phyloP scores from a whole-genome alignment of 208 protist species.

The Trypanosoma lewisi region DNA sequence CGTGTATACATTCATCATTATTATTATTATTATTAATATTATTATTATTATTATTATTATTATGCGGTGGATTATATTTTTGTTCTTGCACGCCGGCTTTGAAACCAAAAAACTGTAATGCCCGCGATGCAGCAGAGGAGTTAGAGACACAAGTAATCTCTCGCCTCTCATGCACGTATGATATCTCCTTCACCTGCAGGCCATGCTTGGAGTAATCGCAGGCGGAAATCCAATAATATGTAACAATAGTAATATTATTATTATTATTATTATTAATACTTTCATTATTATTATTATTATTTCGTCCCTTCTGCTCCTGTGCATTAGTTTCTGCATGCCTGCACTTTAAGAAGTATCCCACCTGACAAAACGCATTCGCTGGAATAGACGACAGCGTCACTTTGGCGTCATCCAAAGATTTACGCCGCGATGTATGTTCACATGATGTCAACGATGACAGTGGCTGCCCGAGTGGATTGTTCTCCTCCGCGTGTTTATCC shows the following conservation, averaged over 20 bases:
- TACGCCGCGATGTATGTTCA: background rate
- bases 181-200: conserved; percentile 18
- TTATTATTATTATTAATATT: too few species aligned
- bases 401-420: background rate
- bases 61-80: background rate
- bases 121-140: too few species aligned
- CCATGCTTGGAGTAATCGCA: conserved; percentile 17
- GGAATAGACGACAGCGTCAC: background rate
- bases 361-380: conserved; percentile 19
- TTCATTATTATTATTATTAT: too few species aligned
- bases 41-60: too few species aligned
- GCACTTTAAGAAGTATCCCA: conserved; percentile 13
- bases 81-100: background rate
- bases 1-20: too few species aligned
- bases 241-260: conserved; percentile 1
- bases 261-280: conserved; percentile 1
- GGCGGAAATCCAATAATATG: conserved; percentile 20
- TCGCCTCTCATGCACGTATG: background rate
- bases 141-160: too few species aligned
- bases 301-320: background rate
- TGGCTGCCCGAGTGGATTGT: background rate
- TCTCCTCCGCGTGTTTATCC: background rate
- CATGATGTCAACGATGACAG: background rate
- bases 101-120: too few species aligned
- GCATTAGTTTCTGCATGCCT: background rate